phyloP scores from a whole-genome alignment of 495 filamentous ascomycete species.

The Endocarpon pusillum region DNA sequence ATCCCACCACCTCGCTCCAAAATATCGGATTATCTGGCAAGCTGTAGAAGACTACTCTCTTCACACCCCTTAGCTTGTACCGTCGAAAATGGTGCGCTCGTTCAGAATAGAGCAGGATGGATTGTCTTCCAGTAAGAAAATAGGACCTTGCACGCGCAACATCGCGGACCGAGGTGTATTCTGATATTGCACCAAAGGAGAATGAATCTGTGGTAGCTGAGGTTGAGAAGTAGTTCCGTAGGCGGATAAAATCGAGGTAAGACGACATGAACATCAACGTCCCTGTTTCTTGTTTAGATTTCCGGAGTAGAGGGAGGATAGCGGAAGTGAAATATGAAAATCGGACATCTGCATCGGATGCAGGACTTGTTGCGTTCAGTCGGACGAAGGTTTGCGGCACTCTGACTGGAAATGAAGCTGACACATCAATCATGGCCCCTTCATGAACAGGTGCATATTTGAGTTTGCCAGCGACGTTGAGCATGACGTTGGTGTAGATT shows the following conservation, averaged over 20 bases:
- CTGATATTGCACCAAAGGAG: slow-evolving; percentile 72
- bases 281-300: slow-evolving; percentile 32
- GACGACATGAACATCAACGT: slow-evolving; percentile 77
- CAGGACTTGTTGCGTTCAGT: slow-evolving; percentile 51
- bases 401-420: slow-evolving; percentile 42
- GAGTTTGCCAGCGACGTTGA: slow-evolving; percentile 59
- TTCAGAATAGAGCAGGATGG: slow-evolving; percentile 77
- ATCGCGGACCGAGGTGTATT: slow-evolving; percentile 63
- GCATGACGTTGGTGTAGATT: slow-evolving; percentile 57
- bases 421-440: slow-evolving; percentile 45
- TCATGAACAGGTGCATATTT: slow-evolving; percentile 50
- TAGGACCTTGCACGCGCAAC: slow-evolving; percentile 71
- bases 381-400: slow-evolving; percentile 80
- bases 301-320: slow-evolving; percentile 54
- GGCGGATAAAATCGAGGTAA: slow-evolving; percentile 83
- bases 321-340: slow-evolving; percentile 80
- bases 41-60: slow-evolving; percentile 66
- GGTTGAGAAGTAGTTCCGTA: slow-evolving; percentile 81
- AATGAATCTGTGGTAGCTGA: slow-evolving; percentile 46
- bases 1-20: slow-evolving; percentile 73
- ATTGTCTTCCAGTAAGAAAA: slow-evolving; percentile 67
- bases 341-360: slow-evolving; percentile 68
- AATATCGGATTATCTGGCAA: slow-evolving; percentile 79
- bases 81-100: slow-evolving; percentile 87
- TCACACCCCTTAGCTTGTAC: slow-evolving; percentile 62